Base-by-base conservation (phyloP, 305 asterid genomes). In the Euphrasia arctica region DNA sequence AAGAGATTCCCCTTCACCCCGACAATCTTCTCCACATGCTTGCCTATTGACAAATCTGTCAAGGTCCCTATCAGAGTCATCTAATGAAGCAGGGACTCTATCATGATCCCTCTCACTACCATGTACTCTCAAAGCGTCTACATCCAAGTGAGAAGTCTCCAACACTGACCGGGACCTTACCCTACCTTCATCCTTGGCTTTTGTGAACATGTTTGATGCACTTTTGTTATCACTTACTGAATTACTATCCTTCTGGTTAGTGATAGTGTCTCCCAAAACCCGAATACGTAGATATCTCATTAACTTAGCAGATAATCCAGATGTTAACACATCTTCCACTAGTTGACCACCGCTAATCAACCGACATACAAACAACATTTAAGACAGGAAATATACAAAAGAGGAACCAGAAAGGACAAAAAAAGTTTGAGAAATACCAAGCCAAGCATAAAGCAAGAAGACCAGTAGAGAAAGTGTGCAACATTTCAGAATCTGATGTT, bases 251-350 rank as follows among this genome's bases (percentile, higher is more conserved):
- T 77, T 88, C 75, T 85, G 98, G 72, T 68, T 79, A 50, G 81
- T 63, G 73, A 71, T 79, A 34, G 89, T 57, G 63, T 91, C 98
- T 3, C 95, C 98, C 76, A 91, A 66, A 64, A 89, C 89, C 59
- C 89, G 88, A 64, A 80, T 15, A 32, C 99, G 96, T 50, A 94
- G 87, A 78, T 83, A 83, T 47, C 88, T 81, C 98, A 94, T 91
- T 68, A 91, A 85, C 76, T 87, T 91, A 70, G 99, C 86, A 62
- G 99, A 76, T 66, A 94, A 79, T 41, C 99, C 97, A 78, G 99
- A 86, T 68, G 87, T 83, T 66, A 94, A 78, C 76, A 91, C 96
- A 70, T 91, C 99, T 78, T 91, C 99, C 69, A 89, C 99, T 72
- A 94, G 79, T 78, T 88, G 95, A 73, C 89, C 97, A 64, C 85